Percentiles rank a stretch among this genome's conserved stretches.
phyloP scores from a whole-genome alignment of 768 basidiomycete species.

The Hirschioporus abietinus region DNA sequence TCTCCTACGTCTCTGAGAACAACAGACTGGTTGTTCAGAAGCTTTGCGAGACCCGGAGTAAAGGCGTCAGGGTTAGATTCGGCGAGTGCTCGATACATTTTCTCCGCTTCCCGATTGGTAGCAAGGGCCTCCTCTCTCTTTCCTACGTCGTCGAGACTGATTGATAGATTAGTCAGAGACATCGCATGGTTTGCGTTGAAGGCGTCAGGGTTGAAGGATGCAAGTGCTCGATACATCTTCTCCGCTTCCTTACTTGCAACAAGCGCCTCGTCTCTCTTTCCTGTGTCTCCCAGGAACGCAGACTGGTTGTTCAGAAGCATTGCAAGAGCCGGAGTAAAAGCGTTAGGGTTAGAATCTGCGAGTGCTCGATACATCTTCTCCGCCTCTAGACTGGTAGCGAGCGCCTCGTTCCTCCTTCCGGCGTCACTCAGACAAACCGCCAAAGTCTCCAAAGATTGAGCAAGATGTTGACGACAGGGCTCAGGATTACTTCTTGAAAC shows the following conservation, averaged over 20 bases:
- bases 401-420: neutral
- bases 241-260: neutral
- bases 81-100: too few species aligned
- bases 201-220: neutral
- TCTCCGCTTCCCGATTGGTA: too few species aligned
- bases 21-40: too few species aligned
- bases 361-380: neutral
- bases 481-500: neutral
- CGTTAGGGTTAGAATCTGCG: neutral
- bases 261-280: conserved; percentile 11
- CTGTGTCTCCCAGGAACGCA: conserved; percentile 1
- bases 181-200: conserved; percentile 5
- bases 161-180: conserved; percentile 10
- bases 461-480: conserved; percentile 8
- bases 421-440: conserved; percentile 8
- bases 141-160: conserved; percentile 7
- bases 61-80: too few species aligned
- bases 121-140: conserved; percentile 10
- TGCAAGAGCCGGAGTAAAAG: conserved; percentile 5
- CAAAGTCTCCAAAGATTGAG: conserved; percentile 10
- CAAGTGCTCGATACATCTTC: neutral
- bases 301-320: conserved; percentile 8
- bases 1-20: too few species aligned
- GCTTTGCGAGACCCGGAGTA: too few species aligned
- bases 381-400: conserved; percentile 8